phyloP scores from a whole-genome alignment of 306 rosid genomes.

The Boehmeria nivea region DNA sequence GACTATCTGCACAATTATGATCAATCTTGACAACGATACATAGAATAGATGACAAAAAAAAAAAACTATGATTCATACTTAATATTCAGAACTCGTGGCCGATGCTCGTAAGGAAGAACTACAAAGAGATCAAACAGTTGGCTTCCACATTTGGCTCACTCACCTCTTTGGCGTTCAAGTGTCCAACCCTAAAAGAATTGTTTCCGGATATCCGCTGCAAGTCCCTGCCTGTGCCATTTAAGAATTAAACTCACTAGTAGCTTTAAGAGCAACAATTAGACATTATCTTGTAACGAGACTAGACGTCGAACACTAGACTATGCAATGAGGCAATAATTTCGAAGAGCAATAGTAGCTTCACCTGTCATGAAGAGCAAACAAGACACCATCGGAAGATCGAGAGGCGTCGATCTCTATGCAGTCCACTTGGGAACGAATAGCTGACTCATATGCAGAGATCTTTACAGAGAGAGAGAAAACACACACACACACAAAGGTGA shows the following conservation, averaged over 20 bases:
- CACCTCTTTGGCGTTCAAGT: slow-evolving; percentile 57
- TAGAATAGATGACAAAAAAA: too few relatives aligned
- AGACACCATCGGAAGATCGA: slow-evolving; percentile 75
- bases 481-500: too few relatives aligned
- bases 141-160: background rate
- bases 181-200: slow-evolving; percentile 56
- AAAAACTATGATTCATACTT: too few relatives aligned
- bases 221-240: slow-evolving; percentile 87
- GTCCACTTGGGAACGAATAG: slow-evolving; percentile 59
- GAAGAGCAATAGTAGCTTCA: slow-evolving; percentile 1
- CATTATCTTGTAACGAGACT: too few relatives aligned
- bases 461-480: slow-evolving; percentile 15
- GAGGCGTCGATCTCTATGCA: slow-evolving; percentile 91
- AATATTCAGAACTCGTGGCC: too few relatives aligned
- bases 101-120: too few relatives aligned
- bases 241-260: slow-evolving; percentile 44
- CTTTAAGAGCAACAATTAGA: slow-evolving; percentile 8
- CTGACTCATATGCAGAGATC: slow-evolving; percentile 69
- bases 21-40: too few relatives aligned
- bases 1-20: too few relatives aligned
- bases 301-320: too few relatives aligned
- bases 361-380: slow-evolving; percentile 95
- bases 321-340: too few relatives aligned
- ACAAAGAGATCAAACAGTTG: too few relatives aligned
- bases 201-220: slow-evolving; percentile 76